Percentiles rank a stretch among this genome's conserved stretches.
phyloP scores from a whole-genome alignment of 768 basidiomycete species.

The Coprinellus aureogranulatus region DNA sequence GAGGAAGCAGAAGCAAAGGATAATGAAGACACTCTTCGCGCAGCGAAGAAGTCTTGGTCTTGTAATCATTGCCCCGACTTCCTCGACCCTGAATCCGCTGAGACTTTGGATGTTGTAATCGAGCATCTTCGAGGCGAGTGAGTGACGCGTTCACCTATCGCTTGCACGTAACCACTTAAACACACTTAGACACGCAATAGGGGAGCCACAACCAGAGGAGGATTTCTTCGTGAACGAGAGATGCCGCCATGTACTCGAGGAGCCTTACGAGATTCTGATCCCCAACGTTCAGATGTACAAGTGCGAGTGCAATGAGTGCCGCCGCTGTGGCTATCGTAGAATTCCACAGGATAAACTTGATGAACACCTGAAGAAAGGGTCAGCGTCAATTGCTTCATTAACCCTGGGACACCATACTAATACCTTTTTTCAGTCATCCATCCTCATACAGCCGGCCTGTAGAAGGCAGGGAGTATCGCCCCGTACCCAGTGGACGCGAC shows the following conservation, averaged over 20 bases:
- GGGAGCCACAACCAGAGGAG: not conserved
- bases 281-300: too few species aligned
- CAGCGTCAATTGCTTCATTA: too few species aligned
- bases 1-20: not conserved
- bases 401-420: too few species aligned
- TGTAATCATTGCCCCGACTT: not conserved
- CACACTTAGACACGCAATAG: not conserved
- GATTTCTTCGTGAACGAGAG: not conserved
- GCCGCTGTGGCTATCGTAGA: too few species aligned
- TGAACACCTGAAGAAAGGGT: too few species aligned
- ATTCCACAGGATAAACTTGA: too few species aligned
- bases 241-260: not conserved
- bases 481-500: too few species aligned
- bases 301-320: too few species aligned
- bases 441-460: too few species aligned
- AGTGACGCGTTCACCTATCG: not conserved
- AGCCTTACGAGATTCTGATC: not conserved
- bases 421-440: too few species aligned
- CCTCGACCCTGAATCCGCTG: not conserved
- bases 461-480: too few species aligned
- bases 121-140: not conserved
- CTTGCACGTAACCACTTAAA: not conserved
- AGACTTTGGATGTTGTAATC: not conserved
- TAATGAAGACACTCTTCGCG: not conserved
- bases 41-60: not conserved